These are phyloP conservation scores for Penicillium canescens DNA, from an alignment of 495 filamentous ascomycete genomes.

Conservation along the genomic window DNA sequence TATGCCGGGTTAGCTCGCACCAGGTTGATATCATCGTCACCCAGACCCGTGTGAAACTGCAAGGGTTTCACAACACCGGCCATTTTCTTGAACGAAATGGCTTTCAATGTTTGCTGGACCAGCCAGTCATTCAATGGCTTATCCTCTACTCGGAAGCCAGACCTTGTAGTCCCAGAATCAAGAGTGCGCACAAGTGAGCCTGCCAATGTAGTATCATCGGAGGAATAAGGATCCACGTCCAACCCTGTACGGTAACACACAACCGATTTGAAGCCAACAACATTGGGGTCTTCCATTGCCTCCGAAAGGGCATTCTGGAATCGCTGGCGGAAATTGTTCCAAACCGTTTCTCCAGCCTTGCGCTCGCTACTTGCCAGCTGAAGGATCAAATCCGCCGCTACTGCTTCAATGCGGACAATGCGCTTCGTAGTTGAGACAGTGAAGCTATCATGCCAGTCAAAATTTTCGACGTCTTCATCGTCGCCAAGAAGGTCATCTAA, in stretches of 20 bases:
- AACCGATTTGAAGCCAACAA: slow-evolving; percentile 84
- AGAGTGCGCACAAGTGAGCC: slow-evolving; percentile 35
- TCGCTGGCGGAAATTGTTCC: slow-evolving; percentile 38
- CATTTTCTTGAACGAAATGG: slow-evolving; percentile 19
- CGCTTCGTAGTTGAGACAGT: slow-evolving; percentile 64
- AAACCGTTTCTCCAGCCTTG: slow-evolving; percentile 26
- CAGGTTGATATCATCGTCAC: slow-evolving; percentile 79
- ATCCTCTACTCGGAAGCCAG: slow-evolving; percentile 57
- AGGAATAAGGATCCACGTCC: slow-evolving; percentile 34
- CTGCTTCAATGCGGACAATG: slow-evolving; percentile 81
- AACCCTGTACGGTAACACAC: slow-evolving; percentile 84
- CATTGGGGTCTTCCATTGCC: slow-evolving; percentile 61
- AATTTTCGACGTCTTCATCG: slow-evolving; percentile 57
- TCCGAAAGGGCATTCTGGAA: slow-evolving; percentile 51
- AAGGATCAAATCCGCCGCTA: slow-evolving; percentile 66
- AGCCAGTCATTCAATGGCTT: slow-evolving; percentile 65
- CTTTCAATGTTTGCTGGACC: slow-evolving; percentile 52
- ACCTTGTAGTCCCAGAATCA: slow-evolving; percentile 17
- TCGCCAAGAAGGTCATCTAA: slow-evolving; percentile 75
- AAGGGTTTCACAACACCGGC: slow-evolving; percentile 62
- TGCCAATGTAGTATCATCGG: slow-evolving; percentile 30
- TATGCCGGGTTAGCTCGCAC: slow-evolving; percentile 72
- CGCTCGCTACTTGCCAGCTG: slow-evolving; percentile 30
- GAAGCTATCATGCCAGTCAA: slow-evolving; percentile 70
- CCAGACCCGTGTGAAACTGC: slow-evolving; percentile 86